Percentiles rank a stretch among this genome's conserved stretches.
Evolutionary conservation across 2,329 filamentous ascomycete species (phyloP).

Genomic region (Dryadomyces quercivorus): DNA sequence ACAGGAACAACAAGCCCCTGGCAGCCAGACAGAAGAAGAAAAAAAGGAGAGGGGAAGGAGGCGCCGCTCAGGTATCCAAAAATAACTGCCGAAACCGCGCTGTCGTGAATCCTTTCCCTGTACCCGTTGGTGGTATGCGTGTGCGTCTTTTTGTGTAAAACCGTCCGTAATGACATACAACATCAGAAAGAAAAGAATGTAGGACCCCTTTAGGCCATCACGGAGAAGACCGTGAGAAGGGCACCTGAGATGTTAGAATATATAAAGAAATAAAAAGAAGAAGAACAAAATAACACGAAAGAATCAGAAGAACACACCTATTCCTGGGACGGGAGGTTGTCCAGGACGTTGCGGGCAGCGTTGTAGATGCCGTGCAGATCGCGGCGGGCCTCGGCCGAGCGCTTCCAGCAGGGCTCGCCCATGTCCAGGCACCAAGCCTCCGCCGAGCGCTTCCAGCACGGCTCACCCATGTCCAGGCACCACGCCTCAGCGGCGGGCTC

Average conservation of each 20-base stretch:
- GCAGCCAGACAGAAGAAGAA: background rate
- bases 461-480: conserved; percentile 21
- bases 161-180: too few species aligned
- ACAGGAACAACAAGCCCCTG: too few species aligned
- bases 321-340: conserved; percentile 4
- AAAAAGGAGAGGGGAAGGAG: background rate
- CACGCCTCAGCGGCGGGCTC: conserved; percentile 2
- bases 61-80: background rate
- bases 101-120: background rate
- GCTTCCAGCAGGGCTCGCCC: conserved; percentile 13
- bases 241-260: background rate
- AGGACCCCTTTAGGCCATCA: background rate
- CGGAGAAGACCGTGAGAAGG: background rate
- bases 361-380: conserved; percentile 22
- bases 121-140: too few species aligned
- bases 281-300: background rate
- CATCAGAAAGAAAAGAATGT: too few species aligned
- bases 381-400: conserved; percentile 19
- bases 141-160: too few species aligned
- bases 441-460: conserved; percentile 28
- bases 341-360: conserved; percentile 19
- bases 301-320: conserved; percentile 1
- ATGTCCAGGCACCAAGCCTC: conserved; percentile 7
- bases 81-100: background rate
- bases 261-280: background rate